Evolutionary conservation across 192 early-diverging fungal species (phyloP).

Genomic region (Coemansia sp.): DNA sequence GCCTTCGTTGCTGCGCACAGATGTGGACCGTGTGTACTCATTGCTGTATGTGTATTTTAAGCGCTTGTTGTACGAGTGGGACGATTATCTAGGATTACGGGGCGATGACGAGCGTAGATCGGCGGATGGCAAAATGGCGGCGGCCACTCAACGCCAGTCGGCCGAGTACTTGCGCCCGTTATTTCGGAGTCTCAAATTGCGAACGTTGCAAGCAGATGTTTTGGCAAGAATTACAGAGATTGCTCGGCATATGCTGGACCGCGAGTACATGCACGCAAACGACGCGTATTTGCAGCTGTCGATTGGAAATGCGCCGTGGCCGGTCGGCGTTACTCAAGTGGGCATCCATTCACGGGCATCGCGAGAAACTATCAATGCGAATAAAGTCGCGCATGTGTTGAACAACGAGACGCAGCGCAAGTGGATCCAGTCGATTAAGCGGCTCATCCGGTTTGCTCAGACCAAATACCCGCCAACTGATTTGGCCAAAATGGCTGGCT

Average conservation of each 20-base stretch:
- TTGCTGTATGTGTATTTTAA: slow-evolving; percentile 85
- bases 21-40: slow-evolving; percentile 70
- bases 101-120: slow-evolving; percentile 80
- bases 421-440: slow-evolving; percentile 98
- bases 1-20: slow-evolving; percentile 69
- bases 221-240: slow-evolving; percentile 91
- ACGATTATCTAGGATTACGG: slow-evolving; percentile 67
- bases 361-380: slow-evolving; percentile 94
- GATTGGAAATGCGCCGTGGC: slow-evolving; percentile 99
- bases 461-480: slow-evolving; percentile 85
- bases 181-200: slow-evolving; percentile 77
- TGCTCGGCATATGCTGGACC: slow-evolving; percentile 73
- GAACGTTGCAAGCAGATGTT: slow-evolving; percentile 78
- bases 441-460: slow-evolving; percentile 95
- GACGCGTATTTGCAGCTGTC: slow-evolving; percentile 91
- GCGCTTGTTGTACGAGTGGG: slow-evolving; percentile 86
- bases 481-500: slow-evolving; percentile 50
- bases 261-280: slow-evolving; percentile 90
- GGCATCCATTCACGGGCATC: slow-evolving; percentile 96
- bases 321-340: slow-evolving; percentile 93
- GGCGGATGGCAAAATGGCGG: slow-evolving; percentile 75
- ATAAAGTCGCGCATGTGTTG: slow-evolving; percentile 94
- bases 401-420: slow-evolving; percentile 97
- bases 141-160: slow-evolving; percentile 81
- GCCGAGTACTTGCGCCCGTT: slow-evolving; percentile 90